Conservation (phyloP, 1,139 yeast genomes). For the Candida smagusa region DNA sequence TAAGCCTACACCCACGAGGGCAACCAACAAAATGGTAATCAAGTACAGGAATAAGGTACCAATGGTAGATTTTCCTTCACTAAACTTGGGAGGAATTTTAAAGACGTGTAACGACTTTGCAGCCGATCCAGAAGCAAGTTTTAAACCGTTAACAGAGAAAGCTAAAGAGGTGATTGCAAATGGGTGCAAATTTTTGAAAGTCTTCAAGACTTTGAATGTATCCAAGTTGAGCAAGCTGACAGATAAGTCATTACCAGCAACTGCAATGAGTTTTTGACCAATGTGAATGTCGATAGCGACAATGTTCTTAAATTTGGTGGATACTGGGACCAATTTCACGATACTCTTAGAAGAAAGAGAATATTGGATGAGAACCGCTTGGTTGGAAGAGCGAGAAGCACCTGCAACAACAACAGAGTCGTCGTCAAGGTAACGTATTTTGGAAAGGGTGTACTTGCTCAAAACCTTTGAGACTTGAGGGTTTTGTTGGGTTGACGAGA, state of each 20-base stretch:
- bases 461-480: conserved; percentile 25
- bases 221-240: conserved; percentile 52
- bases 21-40: conserved; percentile 43
- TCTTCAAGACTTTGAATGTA: conserved; percentile 48
- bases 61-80: conserved; percentile 41
- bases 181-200: conserved; percentile 61
- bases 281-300: conserved; percentile 62
- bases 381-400: conserved; percentile 38
- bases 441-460: conserved; percentile 43
- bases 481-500: conserved; percentile 27
- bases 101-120: conserved; percentile 70
- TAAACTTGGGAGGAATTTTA: conserved; percentile 53
- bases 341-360: conserved; percentile 42
- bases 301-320: conserved; percentile 57
- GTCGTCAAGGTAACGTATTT: conserved; percentile 56
- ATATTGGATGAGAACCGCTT: conserved; percentile 41
- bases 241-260: conserved; percentile 77
- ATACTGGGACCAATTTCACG: conserved; percentile 39
- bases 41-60: conserved; percentile 40
- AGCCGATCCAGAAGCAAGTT: conserved; percentile 76
- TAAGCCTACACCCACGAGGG: conserved; percentile 45
- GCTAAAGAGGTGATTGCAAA: conserved; percentile 78
- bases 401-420: conserved; percentile 56
- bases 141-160: conserved; percentile 66
- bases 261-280: conserved; percentile 51